Percentiles rank a stretch among this genome's conserved stretches.
These are phyloP conservation scores for Athelia sp. DNA, from an alignment of 1,284 basidiomycete genomes.

Conservation along the genomic window DNA sequence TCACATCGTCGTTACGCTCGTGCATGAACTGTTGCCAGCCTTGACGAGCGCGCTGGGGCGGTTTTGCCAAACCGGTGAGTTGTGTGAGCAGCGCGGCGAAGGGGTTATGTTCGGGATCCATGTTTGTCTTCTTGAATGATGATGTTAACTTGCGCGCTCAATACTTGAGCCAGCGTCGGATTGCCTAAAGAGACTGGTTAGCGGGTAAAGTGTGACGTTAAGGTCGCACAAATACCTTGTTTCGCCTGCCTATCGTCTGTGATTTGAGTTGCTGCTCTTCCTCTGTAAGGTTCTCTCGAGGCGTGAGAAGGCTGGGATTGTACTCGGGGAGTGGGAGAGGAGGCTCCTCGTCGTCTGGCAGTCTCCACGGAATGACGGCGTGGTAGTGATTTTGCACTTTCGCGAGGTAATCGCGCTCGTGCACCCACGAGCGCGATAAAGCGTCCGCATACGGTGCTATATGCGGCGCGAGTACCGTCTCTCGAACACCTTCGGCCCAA, in stretches of 20 bases:
- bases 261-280: neutral
- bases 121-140: neutral
- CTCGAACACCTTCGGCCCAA: neutral
- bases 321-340: neutral
- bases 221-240: neutral
- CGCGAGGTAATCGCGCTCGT: neutral
- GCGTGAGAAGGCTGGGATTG: neutral
- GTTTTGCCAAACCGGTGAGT: neutral
- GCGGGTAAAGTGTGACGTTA: neutral
- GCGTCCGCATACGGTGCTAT: neutral
- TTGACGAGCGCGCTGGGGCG: constrained; percentile 6
- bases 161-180: constrained; percentile 7
- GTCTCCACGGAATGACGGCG: neutral
- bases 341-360: neutral
- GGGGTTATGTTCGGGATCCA: constrained; percentile 5
- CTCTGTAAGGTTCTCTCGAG: neutral
- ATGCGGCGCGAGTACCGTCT: neutral
- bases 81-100: constrained; percentile 4
- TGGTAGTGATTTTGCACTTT: neutral
- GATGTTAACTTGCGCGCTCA: neutral
- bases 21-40: constrained; percentile 1
- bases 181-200: constrained; percentile 1
- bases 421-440: neutral
- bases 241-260: neutral
- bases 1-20: neutral